Evolutionary conservation across 495 filamentous ascomycete species (phyloP).

Genomic region (Penicillium ucsense): DNA sequence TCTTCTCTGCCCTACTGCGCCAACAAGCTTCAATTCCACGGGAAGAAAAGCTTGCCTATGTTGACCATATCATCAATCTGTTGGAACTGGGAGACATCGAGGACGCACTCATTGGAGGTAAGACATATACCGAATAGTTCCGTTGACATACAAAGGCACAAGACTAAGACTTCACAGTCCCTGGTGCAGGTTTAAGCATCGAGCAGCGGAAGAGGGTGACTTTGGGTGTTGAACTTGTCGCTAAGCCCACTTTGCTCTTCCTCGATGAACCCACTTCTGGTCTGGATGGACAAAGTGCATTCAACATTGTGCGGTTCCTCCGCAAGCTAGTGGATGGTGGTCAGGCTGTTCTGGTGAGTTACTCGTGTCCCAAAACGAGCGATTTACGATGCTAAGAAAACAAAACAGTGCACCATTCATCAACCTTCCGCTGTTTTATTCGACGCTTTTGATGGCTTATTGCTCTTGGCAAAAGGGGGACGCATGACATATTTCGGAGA

Average conservation of each 20-base stretch:
- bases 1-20: constrained; percentile 41
- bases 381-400: constrained; percentile 1
- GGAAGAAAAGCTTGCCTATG: constrained; percentile 40
- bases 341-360: constrained; percentile 61
- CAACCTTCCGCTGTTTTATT: constrained; percentile 70
- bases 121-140: background rate
- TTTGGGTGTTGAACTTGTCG: constrained; percentile 67
- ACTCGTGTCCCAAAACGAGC: background rate
- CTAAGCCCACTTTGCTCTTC: constrained; percentile 56
- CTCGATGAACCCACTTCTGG: constrained; percentile 58
- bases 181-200: constrained; percentile 67
- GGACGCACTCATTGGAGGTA: constrained; percentile 58
- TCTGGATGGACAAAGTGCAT: constrained; percentile 54
- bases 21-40: constrained; percentile 26
- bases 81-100: constrained; percentile 36
- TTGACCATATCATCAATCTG: constrained; percentile 40
- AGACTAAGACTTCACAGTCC: constrained; percentile 21
- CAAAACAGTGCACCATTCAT: constrained; percentile 67
- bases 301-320: constrained; percentile 63
- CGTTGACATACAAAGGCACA: background rate
- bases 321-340: constrained; percentile 74
- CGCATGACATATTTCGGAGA: constrained; percentile 50
- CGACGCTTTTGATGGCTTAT: constrained; percentile 39
- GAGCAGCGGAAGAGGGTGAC: constrained; percentile 86
- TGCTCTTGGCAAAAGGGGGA: constrained; percentile 43